Evolutionary conservation across 306 rosid species (phyloP).

Genomic region (Luffa aegyptiaca): DNA sequence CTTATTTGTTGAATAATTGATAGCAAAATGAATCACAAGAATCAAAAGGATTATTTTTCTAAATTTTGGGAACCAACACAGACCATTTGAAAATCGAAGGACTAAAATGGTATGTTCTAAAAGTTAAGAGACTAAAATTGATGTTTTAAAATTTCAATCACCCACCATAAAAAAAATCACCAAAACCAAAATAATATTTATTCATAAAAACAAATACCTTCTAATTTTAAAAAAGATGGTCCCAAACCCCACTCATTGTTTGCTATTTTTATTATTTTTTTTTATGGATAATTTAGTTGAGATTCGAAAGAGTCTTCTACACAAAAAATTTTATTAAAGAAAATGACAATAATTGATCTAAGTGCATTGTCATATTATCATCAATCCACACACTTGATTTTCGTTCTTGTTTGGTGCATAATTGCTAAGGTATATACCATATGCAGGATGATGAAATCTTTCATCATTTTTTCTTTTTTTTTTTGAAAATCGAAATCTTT

Average conservation of each 20-base stretch:
- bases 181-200: not conserved
- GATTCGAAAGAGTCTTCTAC: not conserved
- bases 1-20: too few relatives aligned
- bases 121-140: too few relatives aligned
- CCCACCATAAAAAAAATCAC: not conserved
- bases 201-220: not conserved
- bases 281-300: not conserved
- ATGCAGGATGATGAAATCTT: not conserved
- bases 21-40: too few relatives aligned
- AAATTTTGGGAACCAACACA: too few relatives aligned
- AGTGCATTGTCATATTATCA: not conserved
- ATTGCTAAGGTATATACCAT: not conserved
- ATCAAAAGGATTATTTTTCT: too few relatives aligned
- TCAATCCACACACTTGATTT: not conserved
- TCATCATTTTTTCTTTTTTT: not conserved
- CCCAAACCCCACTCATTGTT: not conserved
- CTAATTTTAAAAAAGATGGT: not conserved
- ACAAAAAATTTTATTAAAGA: not conserved
- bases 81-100: too few relatives aligned
- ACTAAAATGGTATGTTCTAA: not conserved
- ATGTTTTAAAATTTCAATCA: not conserved
- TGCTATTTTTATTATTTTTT: not conserved
- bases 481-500: not conserved
- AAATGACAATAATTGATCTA: not conserved
- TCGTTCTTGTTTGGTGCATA: not conserved